Percentiles rank a stretch among this genome's conserved stretches.
Conservation (phyloP, 345 rosid species). For the Dovyalis caffra region DNA sequence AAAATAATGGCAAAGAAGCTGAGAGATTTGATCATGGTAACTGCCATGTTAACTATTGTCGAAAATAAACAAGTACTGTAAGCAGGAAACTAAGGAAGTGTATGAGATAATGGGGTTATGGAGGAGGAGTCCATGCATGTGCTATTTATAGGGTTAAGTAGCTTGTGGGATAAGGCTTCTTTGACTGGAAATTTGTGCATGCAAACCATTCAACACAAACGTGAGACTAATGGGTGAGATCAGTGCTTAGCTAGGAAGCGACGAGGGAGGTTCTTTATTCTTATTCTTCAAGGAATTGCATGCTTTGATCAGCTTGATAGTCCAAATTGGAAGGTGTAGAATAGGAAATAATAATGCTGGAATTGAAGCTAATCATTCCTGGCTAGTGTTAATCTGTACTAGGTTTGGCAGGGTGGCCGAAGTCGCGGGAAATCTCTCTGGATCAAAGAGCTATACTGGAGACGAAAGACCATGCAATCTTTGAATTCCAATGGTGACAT, state of each 20-base stretch:
- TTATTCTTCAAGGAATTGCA: not conserved
- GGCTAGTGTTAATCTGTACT: too few species aligned
- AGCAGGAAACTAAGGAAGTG: too few species aligned
- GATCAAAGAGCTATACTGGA: too few species aligned
- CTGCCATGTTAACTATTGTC: constrained; percentile 23
- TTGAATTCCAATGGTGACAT: too few species aligned
- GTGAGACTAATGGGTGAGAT: not conserved
- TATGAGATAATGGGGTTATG: not conserved
- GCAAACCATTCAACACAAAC: constrained; percentile 6
- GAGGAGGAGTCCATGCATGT: not conserved
- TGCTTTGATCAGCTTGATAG: constrained; percentile 17
- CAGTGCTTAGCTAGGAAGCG: constrained; percentile 19
- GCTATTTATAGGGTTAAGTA: not conserved
- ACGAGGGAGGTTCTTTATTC: constrained; percentile 26
- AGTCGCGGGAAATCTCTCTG: too few species aligned
- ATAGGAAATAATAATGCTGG: not conserved
- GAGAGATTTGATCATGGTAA: constrained; percentile 13
- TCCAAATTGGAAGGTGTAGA: constrained; percentile 26
- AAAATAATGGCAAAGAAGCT: constrained; percentile 24
- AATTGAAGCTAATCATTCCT: not conserved
- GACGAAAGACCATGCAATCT: too few species aligned
- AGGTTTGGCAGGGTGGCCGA: too few species aligned
- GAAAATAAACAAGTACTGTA: too few species aligned
- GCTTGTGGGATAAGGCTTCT: not conserved
- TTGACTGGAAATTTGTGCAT: constrained; percentile 15